phyloP scores from a whole-genome alignment of 139 green algal species.

The Chlorella sorokiniana region DNA sequence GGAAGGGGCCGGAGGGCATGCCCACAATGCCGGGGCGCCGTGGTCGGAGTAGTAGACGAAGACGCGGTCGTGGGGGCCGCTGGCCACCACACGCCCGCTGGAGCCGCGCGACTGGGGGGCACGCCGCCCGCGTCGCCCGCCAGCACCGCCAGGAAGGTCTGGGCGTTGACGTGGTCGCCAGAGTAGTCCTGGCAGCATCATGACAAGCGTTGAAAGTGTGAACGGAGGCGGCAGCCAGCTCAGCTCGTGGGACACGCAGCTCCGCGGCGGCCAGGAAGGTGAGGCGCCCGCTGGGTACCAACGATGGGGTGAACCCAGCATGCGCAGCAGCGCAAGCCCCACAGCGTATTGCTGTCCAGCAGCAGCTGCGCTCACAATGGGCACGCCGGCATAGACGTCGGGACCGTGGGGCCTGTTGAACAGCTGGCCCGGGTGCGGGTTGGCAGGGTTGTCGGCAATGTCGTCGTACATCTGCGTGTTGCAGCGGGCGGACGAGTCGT shows the following conservation, averaged over 20 bases:
- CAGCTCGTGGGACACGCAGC: neutral
- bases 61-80: conserved; percentile 75
- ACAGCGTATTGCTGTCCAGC: neutral
- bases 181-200: conserved; percentile 81
- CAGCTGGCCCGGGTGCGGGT: conserved; percentile 83
- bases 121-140: conserved; percentile 59
- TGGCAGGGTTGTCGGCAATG: conserved; percentile 75
- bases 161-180: conserved; percentile 76
- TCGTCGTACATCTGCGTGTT: conserved; percentile 93
- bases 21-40: conserved; percentile 82
- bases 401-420: conserved; percentile 89
- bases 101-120: neutral
- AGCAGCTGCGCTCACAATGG: conserved; percentile 45
- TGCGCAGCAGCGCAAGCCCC: neutral
- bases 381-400: conserved; percentile 87
- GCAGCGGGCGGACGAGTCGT: conserved; percentile 48
- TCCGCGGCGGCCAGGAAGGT: too few species aligned
- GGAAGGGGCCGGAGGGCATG: conserved; percentile 86
- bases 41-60: conserved; percentile 84
- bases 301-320: neutral
- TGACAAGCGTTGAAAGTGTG: neutral
- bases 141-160: conserved; percentile 87
- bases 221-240: neutral
- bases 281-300: too few species aligned
- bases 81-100: conserved; percentile 53